These are phyloP conservation scores for Colletotrichum sp. DNA, from an alignment of 2,329 filamentous ascomycete species.

Conservation along the genomic window DNA sequence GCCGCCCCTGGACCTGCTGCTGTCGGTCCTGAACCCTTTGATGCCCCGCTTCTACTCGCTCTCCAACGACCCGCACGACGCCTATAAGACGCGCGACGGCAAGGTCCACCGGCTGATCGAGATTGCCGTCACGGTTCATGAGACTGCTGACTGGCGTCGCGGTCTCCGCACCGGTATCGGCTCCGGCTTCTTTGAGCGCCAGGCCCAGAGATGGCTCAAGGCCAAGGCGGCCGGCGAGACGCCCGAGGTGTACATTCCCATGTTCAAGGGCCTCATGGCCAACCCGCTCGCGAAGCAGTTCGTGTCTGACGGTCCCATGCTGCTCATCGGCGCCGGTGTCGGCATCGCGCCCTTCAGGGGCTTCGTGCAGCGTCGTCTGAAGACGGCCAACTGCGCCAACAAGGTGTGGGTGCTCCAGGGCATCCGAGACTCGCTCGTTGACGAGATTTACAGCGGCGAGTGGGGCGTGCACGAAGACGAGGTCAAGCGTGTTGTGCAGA, in stretches of 20 bases:
- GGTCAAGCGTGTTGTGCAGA: slow-evolving; percentile 83
- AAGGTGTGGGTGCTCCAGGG: slow-evolving; percentile 98
- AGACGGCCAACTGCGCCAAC: slow-evolving; percentile 95
- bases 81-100: slow-evolving; percentile 69
- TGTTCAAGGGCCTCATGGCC: slow-evolving; percentile 98
- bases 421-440: slow-evolving; percentile 89
- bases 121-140: slow-evolving; percentile 95
- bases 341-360: slow-evolving; percentile 97
- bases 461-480: slow-evolving; percentile 93
- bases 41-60: slow-evolving; percentile 99
- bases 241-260: slow-evolving; percentile 79
- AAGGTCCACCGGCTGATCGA: slow-evolving; percentile 84
- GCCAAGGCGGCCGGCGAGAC: slow-evolving; percentile 67
- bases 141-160: slow-evolving; percentile 78
- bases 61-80: slow-evolving; percentile 90
- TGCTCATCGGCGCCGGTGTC: slow-evolving; percentile 94
- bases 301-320: slow-evolving; percentile 93
- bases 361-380: slow-evolving; percentile 92
- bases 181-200: slow-evolving; percentile 90
- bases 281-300: slow-evolving; percentile 95
- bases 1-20: slow-evolving; percentile 82
- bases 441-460: slow-evolving; percentile 96
- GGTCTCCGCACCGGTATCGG: slow-evolving; percentile 82
- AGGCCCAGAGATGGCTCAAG: slow-evolving; percentile 75
- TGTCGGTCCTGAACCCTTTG: slow-evolving; percentile 81